Evolutionary conservation across 202 grass and related monocot species (phyloP), one percentile per base, ranked within the genome.

Genomic region (Alloteropsis angusta): DNA sequence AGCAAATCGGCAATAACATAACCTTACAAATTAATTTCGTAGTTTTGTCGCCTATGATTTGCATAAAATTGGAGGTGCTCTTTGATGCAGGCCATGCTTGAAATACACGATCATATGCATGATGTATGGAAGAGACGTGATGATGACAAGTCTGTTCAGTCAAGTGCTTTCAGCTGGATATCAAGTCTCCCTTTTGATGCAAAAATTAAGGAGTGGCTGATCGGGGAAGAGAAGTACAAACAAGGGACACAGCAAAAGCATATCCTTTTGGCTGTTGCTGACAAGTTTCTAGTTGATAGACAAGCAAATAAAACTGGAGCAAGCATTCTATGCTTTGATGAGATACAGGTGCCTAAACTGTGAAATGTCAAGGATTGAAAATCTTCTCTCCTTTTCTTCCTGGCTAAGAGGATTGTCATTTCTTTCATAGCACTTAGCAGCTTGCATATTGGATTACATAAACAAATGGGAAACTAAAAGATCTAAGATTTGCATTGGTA

Each of bases 21-120:
- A 28, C 38, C 56, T 30, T 80, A 53, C 50, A 56, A 75, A 55
- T 55, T 55, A 55, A 5, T 1, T 55, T 23, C 8, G 1, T 55
- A 13, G 49, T 41, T 68, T n/a, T 75, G 23, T 43, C 75, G 42
- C 67, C 37, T 53, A 28, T 22, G 44, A 53, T 70, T 53, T 75
- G 34, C 46, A 47, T 75, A 75, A 74, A 4, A 7, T 28, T 84
- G 32, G 63, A 23, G 55, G 55, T 63, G 5, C 41, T 28, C 2
- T 64, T 75, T 64, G 60, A 54, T 85, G 60, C 75, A 94, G 94
- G 95, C 91, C 65, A 97, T 97, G 91, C 89, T 97, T 87, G 87
- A 94, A 87, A 97, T 97, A 88, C 87, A 94, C 13, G 94, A 97
- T 44, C 91, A 92, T 87, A 94, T 97, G 94, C 94, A 97, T 81